These are phyloP conservation scores for apple (Malus domestica) DNA, from an alignment of 306 rosid genomes.

Conservation along the genomic window ASM211411v1 NC_041798.1:30128001-30128500, in stretches of 20 bases:
- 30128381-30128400: conserved; percentile 28
- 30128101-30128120: neutral
- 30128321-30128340: neutral
- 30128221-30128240: conserved; percentile 24
- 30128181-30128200: no score
- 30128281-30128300: conserved; percentile 37
- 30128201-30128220: neutral
- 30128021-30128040: no score
- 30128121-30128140: neutral
- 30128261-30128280: conserved; percentile 24
- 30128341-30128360: conserved; percentile 32
- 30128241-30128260: conserved; percentile 16
- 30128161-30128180: no score
- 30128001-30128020: neutral
- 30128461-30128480: conserved; percentile 3
- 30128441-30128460: conserved; percentile 46
- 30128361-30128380: conserved; percentile 44
- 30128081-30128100: no score
- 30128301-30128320: conserved; percentile 30
- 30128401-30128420: conserved; percentile 34
- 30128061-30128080: no score
- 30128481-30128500: neutral
- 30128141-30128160: no score
- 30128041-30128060: no score
- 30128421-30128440: neutral